Conservation (phyloP, 257 asterid genomes). For the Solanum pennellii region DNA sequence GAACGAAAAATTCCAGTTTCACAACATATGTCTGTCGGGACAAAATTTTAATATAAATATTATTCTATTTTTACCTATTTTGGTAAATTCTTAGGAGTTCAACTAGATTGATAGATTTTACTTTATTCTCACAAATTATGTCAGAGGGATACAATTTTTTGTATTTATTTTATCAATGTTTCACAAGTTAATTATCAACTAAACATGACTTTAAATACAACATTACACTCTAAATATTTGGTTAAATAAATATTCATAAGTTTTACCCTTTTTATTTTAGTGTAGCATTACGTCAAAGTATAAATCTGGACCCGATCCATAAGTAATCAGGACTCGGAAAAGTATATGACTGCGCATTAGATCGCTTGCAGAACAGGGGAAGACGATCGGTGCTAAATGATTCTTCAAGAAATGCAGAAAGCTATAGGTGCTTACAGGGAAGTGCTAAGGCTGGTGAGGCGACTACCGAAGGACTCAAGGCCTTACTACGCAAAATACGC, state of each 20-base stretch:
- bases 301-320: not conserved
- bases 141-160: not conserved
- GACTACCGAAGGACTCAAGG: conserved; percentile 64
- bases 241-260: not conserved
- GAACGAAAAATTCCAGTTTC: not conserved
- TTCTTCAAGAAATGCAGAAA: conserved; percentile 46
- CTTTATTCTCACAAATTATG: too few relatives aligned
- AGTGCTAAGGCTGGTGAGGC: conserved; percentile 77
- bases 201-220: not conserved
- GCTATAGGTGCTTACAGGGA: conserved; percentile 76
- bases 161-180: too few relatives aligned
- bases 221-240: not conserved
- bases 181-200: not conserved
- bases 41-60: not conserved
- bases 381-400: not conserved
- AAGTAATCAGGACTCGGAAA: not conserved
- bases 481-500: conserved; percentile 78
- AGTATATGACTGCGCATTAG: too few relatives aligned
- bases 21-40: not conserved
- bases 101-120: too few relatives aligned
- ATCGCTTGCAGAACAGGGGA: too few relatives aligned
- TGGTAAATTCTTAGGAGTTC: too few relatives aligned
- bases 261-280: not conserved
- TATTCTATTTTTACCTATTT: not conserved
- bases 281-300: not conserved